phyloP scores from a whole-genome alignment of 176 grass and related monocot genomes.

The Oryza brachyantha region DNA sequence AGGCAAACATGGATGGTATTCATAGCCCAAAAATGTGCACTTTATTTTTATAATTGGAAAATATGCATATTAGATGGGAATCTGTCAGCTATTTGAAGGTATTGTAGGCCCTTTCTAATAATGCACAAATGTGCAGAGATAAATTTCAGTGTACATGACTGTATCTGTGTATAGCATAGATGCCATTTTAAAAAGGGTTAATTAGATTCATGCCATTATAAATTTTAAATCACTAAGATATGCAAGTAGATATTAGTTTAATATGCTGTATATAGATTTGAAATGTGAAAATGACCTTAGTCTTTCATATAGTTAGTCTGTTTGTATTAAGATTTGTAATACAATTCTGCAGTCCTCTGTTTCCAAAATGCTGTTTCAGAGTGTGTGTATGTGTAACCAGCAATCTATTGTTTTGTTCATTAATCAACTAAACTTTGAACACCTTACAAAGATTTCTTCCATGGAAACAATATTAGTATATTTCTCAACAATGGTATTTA shows the following conservation, averaged over 20 bases:
- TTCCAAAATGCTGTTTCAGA: neutral
- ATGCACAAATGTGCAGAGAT: neutral
- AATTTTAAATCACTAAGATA: neutral
- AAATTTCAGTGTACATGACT: neutral
- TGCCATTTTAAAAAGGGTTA: too few relatives aligned
- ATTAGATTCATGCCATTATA: too few relatives aligned
- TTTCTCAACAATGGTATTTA: neutral
- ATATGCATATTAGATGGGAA: neutral
- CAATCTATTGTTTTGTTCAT: neutral
- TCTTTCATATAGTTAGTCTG: too few relatives aligned
- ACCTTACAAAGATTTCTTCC: neutral
- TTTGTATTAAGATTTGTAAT: neutral
- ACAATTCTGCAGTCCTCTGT: neutral
- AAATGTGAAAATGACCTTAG: too few relatives aligned
- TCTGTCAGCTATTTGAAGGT: neutral
- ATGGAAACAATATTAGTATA: neutral
- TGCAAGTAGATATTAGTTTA: neutral
- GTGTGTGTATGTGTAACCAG: neutral
- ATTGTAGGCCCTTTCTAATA: neutral
- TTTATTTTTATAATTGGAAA: neutral
- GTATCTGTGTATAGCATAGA: neutral
- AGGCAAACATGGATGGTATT: neutral
- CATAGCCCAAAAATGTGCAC: neutral
- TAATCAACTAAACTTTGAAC: neutral
- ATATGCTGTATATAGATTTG: too few relatives aligned